Conservation (phyloP, 2,329 filamentous ascomycete species). For the Aspergillus clavatus region DNA sequence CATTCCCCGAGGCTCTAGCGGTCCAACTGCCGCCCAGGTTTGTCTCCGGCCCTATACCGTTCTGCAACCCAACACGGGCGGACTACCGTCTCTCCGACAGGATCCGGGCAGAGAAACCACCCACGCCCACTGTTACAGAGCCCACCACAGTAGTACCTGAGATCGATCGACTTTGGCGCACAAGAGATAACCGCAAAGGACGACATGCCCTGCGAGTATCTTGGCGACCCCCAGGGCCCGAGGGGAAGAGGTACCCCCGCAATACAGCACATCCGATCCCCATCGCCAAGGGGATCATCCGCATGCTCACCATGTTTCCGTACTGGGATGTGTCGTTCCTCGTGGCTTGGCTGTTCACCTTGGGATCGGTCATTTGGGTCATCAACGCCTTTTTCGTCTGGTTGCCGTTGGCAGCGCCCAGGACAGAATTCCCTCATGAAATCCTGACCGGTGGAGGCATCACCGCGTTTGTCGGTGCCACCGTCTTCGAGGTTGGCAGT, state of each 20-base stretch:
- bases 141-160: conserved; percentile 2
- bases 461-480: conserved; percentile 62
- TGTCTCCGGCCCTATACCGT: conserved; percentile 41
- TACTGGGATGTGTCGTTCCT: conserved; percentile 56
- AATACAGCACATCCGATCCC: conserved; percentile 29
- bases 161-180: conserved; percentile 37
- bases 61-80: conserved; percentile 49
- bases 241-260: conserved; percentile 26
- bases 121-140: conserved; percentile 1
- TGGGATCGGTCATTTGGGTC: conserved; percentile 52
- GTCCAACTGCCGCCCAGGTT: neutral
- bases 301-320: conserved; percentile 50
- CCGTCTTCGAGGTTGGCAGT: conserved; percentile 61
- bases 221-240: conserved; percentile 16
- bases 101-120: conserved; percentile 4
- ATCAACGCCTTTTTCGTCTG: conserved; percentile 62
- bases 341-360: conserved; percentile 51
- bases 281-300: conserved; percentile 36
- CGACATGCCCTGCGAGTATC: conserved; percentile 40
- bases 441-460: conserved; percentile 53
- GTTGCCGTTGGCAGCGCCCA: conserved; percentile 53
- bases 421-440: conserved; percentile 53
- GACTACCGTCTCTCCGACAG: conserved; percentile 22
- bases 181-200: conserved; percentile 47
- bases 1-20: neutral